Evolutionary conservation across 352 stramenopile species (phyloP).

Genomic region (Phytophthora kernoviae): DNA sequence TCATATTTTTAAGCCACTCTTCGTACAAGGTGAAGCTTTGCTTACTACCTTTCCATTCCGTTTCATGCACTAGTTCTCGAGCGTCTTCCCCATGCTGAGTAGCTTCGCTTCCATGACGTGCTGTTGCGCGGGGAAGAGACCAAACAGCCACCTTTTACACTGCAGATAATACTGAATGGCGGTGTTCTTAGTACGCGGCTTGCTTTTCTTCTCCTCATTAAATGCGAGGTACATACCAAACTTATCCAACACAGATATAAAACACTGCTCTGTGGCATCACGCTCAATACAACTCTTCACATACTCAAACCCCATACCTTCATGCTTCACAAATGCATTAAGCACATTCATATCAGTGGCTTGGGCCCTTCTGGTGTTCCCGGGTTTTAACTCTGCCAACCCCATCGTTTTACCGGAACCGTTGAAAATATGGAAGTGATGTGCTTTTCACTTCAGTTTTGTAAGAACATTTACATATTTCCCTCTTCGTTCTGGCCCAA

Average conservation of each 20-base stretch:
- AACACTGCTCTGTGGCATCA: slow-evolving; percentile 1
- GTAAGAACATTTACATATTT: too few species aligned
- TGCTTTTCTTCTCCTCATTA: slow-evolving; percentile 8
- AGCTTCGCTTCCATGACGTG: slow-evolving; percentile 1
- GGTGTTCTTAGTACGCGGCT: not conserved
- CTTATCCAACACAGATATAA: slow-evolving; percentile 9
- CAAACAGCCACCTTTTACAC: slow-evolving; percentile 6
- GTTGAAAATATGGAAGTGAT: slow-evolving; percentile 19
- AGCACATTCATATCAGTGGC: not conserved
- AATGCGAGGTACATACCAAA: slow-evolving; percentile 17
- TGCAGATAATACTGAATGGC: not conserved
- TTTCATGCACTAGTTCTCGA: slow-evolving; percentile 19
- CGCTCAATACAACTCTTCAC: slow-evolving; percentile 5
- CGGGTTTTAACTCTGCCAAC: slow-evolving; percentile 3
- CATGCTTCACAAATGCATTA: slow-evolving; percentile 5
- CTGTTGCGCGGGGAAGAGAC: slow-evolving; percentile 6
- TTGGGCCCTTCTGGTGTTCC: slow-evolving; percentile 2
- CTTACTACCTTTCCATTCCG: slow-evolving; percentile 24
- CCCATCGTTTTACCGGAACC: slow-evolving; percentile 3
- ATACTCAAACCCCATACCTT: slow-evolving; percentile 4
- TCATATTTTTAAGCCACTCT: slow-evolving; percentile 22
- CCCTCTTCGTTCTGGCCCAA: too few species aligned
- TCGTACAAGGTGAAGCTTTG: slow-evolving; percentile 33
- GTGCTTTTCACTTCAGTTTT: not conserved
- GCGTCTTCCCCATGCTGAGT: slow-evolving; percentile 3